Percentiles rank a stretch among this genome's conserved stretches.
Conservation (phyloP, 108 stramenopile species). For the Cylindrotheca fusiformis region DNA sequence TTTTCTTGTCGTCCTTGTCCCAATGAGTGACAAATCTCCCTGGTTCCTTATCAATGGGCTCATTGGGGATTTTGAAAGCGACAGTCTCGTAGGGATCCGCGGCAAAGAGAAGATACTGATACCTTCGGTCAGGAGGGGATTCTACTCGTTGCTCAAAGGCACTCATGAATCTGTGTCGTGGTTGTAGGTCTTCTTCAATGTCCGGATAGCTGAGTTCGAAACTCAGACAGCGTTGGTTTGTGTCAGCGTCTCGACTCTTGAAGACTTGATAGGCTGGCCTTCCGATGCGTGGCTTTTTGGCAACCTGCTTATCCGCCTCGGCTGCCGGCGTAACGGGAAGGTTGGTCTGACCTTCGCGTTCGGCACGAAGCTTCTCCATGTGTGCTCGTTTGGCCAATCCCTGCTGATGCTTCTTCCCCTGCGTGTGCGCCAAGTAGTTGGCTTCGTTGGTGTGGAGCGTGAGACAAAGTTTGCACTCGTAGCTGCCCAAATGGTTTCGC, state of each 20-base stretch:
- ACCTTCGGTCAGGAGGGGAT: constrained; percentile 90
- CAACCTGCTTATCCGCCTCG: constrained; percentile 27
- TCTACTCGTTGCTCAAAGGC: constrained; percentile 98
- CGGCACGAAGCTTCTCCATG: constrained; percentile 73
- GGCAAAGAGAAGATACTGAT: constrained; percentile 97
- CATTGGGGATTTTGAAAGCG: constrained; percentile 98
- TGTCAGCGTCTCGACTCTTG: constrained; percentile 83
- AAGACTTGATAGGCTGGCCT: constrained; percentile 98
- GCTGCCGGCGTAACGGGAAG: constrained; percentile 75
- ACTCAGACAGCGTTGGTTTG: constrained; percentile 89
- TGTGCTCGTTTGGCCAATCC: constrained; percentile 89
- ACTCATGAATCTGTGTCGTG: constrained; percentile 99
- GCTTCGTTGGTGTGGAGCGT: constrained; percentile 98
- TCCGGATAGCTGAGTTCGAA: constrained; percentile 98
- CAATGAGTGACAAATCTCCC: constrained; percentile 95
- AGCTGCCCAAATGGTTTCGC: constrained; percentile 97
- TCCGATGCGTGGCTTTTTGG: constrained; percentile 85
- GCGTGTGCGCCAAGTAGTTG: constrained; percentile 99
- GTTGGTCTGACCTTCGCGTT: constrained; percentile 36
- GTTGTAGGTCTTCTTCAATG: constrained; percentile 87
- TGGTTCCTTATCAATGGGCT: constrained; percentile 89
- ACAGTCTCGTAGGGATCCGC: constrained; percentile 99
- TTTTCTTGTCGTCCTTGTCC: constrained; percentile 88
- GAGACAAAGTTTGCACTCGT: constrained; percentile 98
- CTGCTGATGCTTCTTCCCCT: constrained; percentile 98